Percentiles rank a stretch among this genome's conserved stretches.
These are phyloP conservation scores for Ochromonadaceae sp. DNA, from an alignment of 352 stramenopile genomes.

Conservation along the genomic window DNA sequence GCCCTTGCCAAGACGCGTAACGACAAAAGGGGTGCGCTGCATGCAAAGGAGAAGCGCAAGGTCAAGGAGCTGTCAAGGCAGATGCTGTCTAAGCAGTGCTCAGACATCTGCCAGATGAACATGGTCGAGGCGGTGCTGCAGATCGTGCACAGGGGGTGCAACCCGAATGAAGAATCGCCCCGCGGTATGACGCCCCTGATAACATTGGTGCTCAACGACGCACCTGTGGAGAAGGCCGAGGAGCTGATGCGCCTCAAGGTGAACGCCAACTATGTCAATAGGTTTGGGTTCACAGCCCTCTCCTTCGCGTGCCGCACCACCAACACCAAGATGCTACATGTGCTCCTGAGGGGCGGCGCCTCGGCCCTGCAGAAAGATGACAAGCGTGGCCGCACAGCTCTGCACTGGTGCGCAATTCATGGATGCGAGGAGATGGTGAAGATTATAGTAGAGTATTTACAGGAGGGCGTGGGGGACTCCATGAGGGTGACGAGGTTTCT, in stretches of 20 bases:
- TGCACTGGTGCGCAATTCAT: constrained; percentile 14
- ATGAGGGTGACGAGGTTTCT: constrained; percentile 3
- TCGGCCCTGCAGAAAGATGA: background rate
- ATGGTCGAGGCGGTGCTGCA: background rate
- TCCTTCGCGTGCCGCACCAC: constrained; percentile 6
- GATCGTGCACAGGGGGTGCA: background rate
- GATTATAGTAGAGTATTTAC: constrained; percentile 6
- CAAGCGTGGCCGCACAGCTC: background rate
- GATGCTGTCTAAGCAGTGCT: background rate
- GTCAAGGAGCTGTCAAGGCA: background rate
- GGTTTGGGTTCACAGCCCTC: background rate
- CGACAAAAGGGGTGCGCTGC: background rate
- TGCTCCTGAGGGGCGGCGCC: constrained; percentile 5
- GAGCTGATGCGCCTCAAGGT: background rate
- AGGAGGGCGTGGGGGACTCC: background rate
- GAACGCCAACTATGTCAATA: constrained; percentile 2
- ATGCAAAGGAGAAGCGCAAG: background rate
- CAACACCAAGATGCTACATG: background rate
- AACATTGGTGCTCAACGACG: background rate
- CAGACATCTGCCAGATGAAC: background rate
- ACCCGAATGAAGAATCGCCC: background rate
- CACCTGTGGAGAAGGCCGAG: background rate
- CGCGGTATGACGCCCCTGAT: background rate
- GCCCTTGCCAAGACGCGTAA: background rate
- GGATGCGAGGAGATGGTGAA: background rate